phyloP scores from a whole-genome alignment of 805 yeast species.

The Ogataea degrootiae region DNA sequence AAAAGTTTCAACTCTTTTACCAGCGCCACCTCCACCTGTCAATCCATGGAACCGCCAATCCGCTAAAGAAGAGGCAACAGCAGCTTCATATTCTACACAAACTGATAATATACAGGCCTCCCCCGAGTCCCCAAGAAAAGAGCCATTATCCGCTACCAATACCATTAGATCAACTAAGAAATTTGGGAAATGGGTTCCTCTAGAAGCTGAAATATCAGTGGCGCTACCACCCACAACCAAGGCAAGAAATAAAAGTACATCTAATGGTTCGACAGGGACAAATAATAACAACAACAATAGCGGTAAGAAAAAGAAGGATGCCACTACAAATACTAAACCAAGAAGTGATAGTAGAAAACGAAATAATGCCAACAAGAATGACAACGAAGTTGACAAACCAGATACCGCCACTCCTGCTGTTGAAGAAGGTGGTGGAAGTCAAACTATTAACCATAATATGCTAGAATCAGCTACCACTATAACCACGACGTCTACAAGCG shows the following conservation, averaged over 20 bases:
- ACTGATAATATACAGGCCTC: background rate
- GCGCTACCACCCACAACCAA: background rate
- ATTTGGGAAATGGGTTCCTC: slow-evolving; percentile 22
- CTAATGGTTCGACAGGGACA: no score
- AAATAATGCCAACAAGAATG: background rate
- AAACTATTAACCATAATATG: no score
- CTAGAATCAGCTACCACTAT: no score
- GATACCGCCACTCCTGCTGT: background rate
- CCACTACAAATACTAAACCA: background rate
- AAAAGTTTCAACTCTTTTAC: slow-evolving; percentile 17
- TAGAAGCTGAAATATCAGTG: slow-evolving; percentile 21
- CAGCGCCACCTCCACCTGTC: slow-evolving; percentile 27
- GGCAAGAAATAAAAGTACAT: slow-evolving; percentile 1
- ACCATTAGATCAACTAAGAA: slow-evolving; percentile 11
- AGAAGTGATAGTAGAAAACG: slow-evolving; percentile 1
- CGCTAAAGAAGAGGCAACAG: background rate
- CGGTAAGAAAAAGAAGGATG: slow-evolving; percentile 5
- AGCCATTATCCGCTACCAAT: background rate
- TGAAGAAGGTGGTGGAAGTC: background rate
- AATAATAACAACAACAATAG: background rate
- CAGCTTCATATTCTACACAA: background rate
- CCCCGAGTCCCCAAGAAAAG: background rate
- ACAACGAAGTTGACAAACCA: background rate
- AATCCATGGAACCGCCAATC: slow-evolving; percentile 22
- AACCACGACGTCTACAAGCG: no score